Base-by-base conservation (phyloP, 1,139 yeast genomes). In the Hyphopichia burtonii region DNA sequence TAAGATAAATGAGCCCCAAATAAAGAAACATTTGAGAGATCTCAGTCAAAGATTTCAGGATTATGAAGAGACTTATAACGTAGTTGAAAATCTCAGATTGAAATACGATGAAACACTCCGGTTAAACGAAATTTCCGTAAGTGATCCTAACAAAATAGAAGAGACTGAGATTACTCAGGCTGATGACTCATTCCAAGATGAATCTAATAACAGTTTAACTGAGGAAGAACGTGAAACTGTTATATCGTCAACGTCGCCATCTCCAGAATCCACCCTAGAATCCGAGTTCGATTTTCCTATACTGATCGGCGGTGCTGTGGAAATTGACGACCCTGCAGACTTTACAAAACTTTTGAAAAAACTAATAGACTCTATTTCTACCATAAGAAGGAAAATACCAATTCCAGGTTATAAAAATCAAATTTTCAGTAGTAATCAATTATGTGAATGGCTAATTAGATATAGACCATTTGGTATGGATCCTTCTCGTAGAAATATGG, bases 361-460 rank as follows among this genome's bases (percentile, higher is more conserved):
- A 23, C 51, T 69, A 41, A 58, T 66, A 12, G 32, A 44, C 4
- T 46, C 55, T 5, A 60, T 71, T 14, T 61, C 66, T 9, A 58
- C 65, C 0, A 50, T 51, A 2, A 63, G 57, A 43, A 58, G 76
- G 36, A 65, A 60, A 37, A 61, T 74, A 20, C 70, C 73, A 0
- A 50, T 74, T 32, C 76, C 78, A 1, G 78, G 78, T 0, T 69
- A 66, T 44, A 62, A 61, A 39, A 62, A 62, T 41, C 74, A 71
- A 33, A 59, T 67, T 10, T 72, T 73, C 50, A 61, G 65, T 40
- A 70, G 77, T 46, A 73, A 70, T 37, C 66, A 63, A 31, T 48
- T 74, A 16, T 66, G 74, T 43, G 59, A 58, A 3, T 62, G 57
- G 41, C 44, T 72, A 23, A 46, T 47, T 8, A 61, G 56, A 37